A percentile compares a stretch with the other conserved stretches of the same genome.
These are phyloP conservation scores for Eugenia klotzschiana DNA, from an alignment of 441 rosid genomes.

Conservation along the genomic window DNA sequence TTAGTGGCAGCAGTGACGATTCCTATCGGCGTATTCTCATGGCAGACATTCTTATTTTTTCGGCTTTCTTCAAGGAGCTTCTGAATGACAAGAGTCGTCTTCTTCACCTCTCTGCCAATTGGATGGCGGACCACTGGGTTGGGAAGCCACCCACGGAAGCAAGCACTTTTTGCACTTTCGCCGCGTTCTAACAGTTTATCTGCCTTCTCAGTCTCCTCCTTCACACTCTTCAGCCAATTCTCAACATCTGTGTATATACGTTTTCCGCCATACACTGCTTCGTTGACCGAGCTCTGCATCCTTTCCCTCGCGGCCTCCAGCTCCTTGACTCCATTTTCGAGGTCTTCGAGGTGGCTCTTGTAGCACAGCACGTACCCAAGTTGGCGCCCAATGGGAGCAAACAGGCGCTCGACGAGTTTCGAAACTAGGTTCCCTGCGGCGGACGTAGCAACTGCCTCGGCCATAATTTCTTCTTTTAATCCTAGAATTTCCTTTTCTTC, in stretches of 20 bases:
- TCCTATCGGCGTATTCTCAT: accelerated
- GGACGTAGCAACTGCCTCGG: background rate
- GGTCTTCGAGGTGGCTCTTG: background rate
- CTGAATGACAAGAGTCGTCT: background rate
- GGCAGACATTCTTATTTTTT: accelerated
- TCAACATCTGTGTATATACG: accelerated
- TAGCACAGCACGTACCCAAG: background rate
- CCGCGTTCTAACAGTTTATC: accelerated
- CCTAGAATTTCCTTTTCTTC: background rate
- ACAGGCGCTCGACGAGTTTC: background rate
- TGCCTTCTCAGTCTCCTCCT: background rate
- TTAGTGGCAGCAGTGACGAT: background rate
- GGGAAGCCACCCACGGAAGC: background rate
- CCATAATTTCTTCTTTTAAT: background rate
- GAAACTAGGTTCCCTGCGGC: accelerated
- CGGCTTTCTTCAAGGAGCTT: background rate
- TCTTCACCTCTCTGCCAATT: background rate
- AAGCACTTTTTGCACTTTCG: background rate
- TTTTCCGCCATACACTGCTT: background rate
- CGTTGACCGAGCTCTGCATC: background rate
- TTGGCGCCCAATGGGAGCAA: background rate
- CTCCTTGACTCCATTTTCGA: too few relatives aligned
- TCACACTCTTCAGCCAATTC: background rate
- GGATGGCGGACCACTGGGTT: accelerated
- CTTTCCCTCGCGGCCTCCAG: background rate